phyloP scores from a whole-genome alignment of 352 stramenopile genomes.

The Hyaloperonospora brassicae region DNA sequence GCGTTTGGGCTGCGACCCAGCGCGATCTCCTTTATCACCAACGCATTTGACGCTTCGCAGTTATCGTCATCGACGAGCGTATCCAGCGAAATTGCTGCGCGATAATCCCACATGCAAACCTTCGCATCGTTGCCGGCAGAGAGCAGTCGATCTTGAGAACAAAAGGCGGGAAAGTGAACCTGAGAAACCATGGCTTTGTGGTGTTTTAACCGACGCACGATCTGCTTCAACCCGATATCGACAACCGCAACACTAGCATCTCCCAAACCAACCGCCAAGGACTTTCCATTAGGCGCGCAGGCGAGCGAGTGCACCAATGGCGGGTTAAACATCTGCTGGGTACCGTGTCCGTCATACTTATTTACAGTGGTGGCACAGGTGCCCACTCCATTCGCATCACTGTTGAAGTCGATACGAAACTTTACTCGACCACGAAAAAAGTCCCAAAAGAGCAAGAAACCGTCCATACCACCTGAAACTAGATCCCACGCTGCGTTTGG shows the following conservation, averaged over 20 bases:
- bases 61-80: constrained; percentile 3
- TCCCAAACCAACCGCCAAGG: constrained; percentile 53
- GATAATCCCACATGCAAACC: constrained; percentile 60
- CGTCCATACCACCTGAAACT: constrained; percentile 63
- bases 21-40: constrained; percentile 42
- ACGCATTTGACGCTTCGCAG: constrained; percentile 15
- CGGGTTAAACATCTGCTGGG: constrained; percentile 66
- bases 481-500: constrained; percentile 67
- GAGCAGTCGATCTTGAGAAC: constrained; percentile 41
- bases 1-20: constrained; percentile 46
- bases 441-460: constrained; percentile 68
- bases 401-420: constrained; percentile 62
- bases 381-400: constrained; percentile 32
- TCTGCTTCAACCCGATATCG: constrained; percentile 48
- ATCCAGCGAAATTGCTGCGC: constrained; percentile 25
- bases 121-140: constrained; percentile 62
- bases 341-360: constrained; percentile 4
- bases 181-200: constrained; percentile 52
- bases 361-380: constrained; percentile 1
- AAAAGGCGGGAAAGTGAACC: constrained; percentile 55
- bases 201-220: constrained; percentile 41
- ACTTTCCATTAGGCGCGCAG: constrained; percentile 57
- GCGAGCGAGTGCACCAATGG: constrained; percentile 60
- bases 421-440: constrained; percentile 60
- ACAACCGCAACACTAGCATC: constrained; percentile 56